Percentiles rank a stretch among this genome's conserved stretches.
Evolutionary conservation across 1,284 basidiomycete genomes (phyloP).

Genomic region (Ganoderma leucocontextum): DNA sequence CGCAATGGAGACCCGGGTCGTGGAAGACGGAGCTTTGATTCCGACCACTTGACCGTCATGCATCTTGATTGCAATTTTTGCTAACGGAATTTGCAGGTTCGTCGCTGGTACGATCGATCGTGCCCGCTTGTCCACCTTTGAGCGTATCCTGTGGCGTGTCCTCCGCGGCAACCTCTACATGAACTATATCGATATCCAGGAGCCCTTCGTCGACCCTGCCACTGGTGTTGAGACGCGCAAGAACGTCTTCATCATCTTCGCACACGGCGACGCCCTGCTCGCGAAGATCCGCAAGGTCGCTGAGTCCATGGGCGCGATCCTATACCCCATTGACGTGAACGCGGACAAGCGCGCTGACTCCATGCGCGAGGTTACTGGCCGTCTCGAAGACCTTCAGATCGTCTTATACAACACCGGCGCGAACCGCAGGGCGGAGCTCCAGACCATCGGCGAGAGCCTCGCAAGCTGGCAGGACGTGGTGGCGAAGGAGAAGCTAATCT

Average conservation of each 20-base stretch:
- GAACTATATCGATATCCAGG: slow-evolving; percentile 97
- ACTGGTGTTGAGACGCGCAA: slow-evolving; percentile 89
- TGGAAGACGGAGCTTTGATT: neutral
- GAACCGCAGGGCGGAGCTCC: slow-evolving; percentile 86
- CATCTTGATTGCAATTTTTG: neutral
- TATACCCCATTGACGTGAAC: slow-evolving; percentile 96
- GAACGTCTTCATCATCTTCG: slow-evolving; percentile 99
- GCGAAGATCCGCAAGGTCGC: slow-evolving; percentile 98
- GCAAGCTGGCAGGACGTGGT: slow-evolving; percentile 95
- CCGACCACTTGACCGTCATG: neutral
- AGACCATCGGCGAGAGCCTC: slow-evolving; percentile 87
- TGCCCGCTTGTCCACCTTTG: slow-evolving; percentile 90
- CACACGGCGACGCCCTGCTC: slow-evolving; percentile 92
- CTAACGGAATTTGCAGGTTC: slow-evolving; percentile 62
- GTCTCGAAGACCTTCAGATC: slow-evolving; percentile 93
- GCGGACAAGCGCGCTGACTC: slow-evolving; percentile 92
- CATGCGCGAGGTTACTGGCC: slow-evolving; percentile 87
- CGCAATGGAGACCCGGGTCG: too few species aligned
- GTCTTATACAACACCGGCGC: slow-evolving; percentile 92
- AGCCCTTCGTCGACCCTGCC: slow-evolving; percentile 90
- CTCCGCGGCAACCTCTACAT: slow-evolving; percentile 98
- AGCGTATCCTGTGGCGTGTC: slow-evolving; percentile 98
- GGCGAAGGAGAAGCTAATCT: slow-evolving; percentile 95
- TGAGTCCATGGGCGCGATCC: slow-evolving; percentile 97
- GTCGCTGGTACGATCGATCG: slow-evolving; percentile 98